Evolutionary conservation across 1,139 yeast species (phyloP).

Genomic region (Candida anutae): DNA sequence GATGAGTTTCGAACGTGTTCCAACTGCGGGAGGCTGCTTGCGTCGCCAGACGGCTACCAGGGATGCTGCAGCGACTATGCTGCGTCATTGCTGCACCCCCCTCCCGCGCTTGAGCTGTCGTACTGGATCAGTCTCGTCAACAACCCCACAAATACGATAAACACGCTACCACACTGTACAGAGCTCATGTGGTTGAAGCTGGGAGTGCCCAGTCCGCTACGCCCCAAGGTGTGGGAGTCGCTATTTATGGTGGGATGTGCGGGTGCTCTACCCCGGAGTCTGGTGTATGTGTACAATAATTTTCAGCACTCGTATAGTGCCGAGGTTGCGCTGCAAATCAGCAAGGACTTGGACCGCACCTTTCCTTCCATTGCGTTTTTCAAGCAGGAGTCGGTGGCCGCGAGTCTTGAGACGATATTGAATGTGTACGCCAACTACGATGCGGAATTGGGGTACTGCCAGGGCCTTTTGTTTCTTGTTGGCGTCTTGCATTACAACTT

Average conservation of each 20-base stretch:
- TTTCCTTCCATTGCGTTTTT: slow-evolving; percentile 53
- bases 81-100: slow-evolving; percentile 10
- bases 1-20: slow-evolving; percentile 34
- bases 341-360: slow-evolving; percentile 56
- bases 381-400: slow-evolving; percentile 33
- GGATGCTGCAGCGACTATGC: slow-evolving; percentile 16
- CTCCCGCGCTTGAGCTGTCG: slow-evolving; percentile 26
- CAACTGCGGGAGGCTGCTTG: slow-evolving; percentile 18
- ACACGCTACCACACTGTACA: slow-evolving; percentile 41
- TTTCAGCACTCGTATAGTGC: slow-evolving; percentile 38
- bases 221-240: slow-evolving; percentile 31
- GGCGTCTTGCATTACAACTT: slow-evolving; percentile 53
- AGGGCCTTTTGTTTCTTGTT: slow-evolving; percentile 59
- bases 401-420: slow-evolving; percentile 47
- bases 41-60: slow-evolving; percentile 7
- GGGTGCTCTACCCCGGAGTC: slow-evolving; percentile 27
- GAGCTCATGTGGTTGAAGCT: slow-evolving; percentile 33
- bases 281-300: slow-evolving; percentile 27
- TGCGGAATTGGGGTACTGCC: slow-evolving; percentile 65
- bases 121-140: slow-evolving; percentile 42
- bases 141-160: slow-evolving; percentile 38
- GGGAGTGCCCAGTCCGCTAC: slow-evolving; percentile 32
- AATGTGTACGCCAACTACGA: slow-evolving; percentile 65
- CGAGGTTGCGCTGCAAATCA: slow-evolving; percentile 45
- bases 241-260: slow-evolving; percentile 25